A percentile compares a stretch with the other conserved stretches of the same genome.
Evolutionary conservation across 140 eudicot genomes (phyloP).

Genomic region (Oenanthe javanica): DNA sequence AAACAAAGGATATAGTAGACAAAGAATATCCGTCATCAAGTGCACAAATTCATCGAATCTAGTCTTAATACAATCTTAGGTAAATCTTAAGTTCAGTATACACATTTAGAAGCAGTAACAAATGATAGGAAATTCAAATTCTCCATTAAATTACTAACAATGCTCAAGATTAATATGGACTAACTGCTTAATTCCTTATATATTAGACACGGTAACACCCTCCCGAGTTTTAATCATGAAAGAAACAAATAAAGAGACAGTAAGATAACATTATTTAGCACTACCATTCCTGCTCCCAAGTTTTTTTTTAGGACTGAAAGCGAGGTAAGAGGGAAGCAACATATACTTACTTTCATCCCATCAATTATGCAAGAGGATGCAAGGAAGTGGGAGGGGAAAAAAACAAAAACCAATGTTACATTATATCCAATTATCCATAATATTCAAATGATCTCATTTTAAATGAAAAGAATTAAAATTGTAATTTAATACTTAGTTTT

Average conservation of each 20-base stretch:
- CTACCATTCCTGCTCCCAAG: not conserved
- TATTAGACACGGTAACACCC: not conserved
- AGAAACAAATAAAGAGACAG: not conserved
- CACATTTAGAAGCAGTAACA: not conserved
- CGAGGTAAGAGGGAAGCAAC: not conserved
- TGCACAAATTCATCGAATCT: not conserved
- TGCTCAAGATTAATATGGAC: not conserved
- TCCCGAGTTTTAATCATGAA: not conserved
- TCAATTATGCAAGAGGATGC: not conserved
- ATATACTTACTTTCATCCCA: not conserved
- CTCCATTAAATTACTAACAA: not conserved
- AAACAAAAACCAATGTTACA: not conserved
- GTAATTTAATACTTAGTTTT: not conserved
- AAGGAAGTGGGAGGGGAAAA: not conserved
- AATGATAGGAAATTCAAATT: not conserved
- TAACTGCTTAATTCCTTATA: not conserved
- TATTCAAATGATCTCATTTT: not conserved
- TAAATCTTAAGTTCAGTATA: not conserved
- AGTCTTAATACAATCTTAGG: not conserved
- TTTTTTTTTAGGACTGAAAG: not conserved
- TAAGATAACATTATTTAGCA: not conserved
- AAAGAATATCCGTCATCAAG: conserved; percentile 7
- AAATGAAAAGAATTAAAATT: not conserved
- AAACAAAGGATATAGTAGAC: conserved; percentile 12
- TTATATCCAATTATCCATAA: not conserved